Percentiles rank a stretch among this genome's conserved stretches.
phyloP scores from a whole-genome alignment of 306 rosid species.

The Acacia acuminata region DNA sequence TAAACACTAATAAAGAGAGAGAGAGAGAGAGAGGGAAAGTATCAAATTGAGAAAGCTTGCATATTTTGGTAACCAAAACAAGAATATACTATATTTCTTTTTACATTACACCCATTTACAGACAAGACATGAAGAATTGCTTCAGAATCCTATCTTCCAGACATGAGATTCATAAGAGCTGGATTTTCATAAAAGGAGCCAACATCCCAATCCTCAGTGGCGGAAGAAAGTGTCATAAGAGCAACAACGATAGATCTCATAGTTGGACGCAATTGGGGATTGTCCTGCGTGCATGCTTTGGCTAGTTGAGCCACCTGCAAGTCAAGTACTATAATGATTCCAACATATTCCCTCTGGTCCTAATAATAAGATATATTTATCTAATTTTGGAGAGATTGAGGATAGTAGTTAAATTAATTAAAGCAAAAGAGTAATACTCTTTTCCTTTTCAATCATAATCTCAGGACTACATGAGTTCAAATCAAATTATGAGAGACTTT shows the following conservation, averaged over 20 bases:
- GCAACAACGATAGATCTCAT: slow-evolving; percentile 91
- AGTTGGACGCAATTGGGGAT: slow-evolving; percentile 72
- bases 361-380: too few species aligned
- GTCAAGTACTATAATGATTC: not conserved
- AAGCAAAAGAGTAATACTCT: too few species aligned
- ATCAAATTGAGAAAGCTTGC: not conserved
- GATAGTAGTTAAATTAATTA: too few species aligned
- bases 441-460: not conserved
- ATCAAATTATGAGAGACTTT: not conserved
- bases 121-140: not conserved
- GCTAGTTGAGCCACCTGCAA: slow-evolving; percentile 85
- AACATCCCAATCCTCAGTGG: slow-evolving; percentile 80
- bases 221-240: slow-evolving; percentile 70
- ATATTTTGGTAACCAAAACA: not conserved
- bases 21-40: not conserved
- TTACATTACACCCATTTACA: not conserved
- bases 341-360: not conserved
- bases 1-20: not conserved
- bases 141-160: slow-evolving; percentile 57
- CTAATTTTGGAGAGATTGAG: too few species aligned
- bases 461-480: not conserved
- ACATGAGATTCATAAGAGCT: slow-evolving; percentile 60
- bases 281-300: slow-evolving; percentile 68
- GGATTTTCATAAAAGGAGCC: slow-evolving; percentile 72
- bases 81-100: not conserved